These are phyloP conservation scores for Hypoxylon sp. DNA, from an alignment of 2,329 filamentous ascomycete species.

Conservation along the genomic window DNA sequence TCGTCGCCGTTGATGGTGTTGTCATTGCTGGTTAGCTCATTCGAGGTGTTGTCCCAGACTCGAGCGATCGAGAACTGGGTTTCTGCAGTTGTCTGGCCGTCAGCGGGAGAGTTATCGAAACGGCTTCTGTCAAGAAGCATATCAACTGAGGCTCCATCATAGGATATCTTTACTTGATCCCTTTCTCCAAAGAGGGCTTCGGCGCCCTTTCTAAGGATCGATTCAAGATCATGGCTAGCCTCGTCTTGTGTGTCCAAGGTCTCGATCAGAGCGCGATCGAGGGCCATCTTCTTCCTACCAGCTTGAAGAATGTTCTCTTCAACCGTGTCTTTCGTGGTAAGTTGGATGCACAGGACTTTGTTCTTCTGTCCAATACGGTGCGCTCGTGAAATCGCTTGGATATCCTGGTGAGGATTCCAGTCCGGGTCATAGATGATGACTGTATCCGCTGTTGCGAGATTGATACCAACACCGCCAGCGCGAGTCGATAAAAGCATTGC, in stretches of 20 bases:
- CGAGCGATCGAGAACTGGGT: conserved; percentile 90
- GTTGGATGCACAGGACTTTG: conserved; percentile 94
- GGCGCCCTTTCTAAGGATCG: conserved; percentile 89
- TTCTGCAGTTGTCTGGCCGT: conserved; percentile 75
- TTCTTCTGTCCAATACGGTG: conserved; percentile 97
- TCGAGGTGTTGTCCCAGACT: conserved; percentile 87
- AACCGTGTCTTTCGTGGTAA: conserved; percentile 89
- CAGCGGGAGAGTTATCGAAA: conserved; percentile 78
- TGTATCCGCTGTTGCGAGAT: conserved; percentile 95
- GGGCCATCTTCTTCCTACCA: conserved; percentile 93
- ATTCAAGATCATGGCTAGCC: conserved; percentile 83
- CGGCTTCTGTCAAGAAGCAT: conserved; percentile 90
- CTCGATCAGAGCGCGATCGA: conserved; percentile 96
- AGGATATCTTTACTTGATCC: conserved; percentile 80
- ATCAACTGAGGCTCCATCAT: conserved; percentile 87
- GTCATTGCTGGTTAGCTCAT: conserved; percentile 61
- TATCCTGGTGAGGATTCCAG: conserved; percentile 98
- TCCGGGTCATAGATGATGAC: conserved; percentile 98
- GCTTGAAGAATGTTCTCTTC: conserved; percentile 98
- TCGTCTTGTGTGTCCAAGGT: conserved; percentile 89
- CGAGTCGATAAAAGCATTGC: conserved; percentile 94
- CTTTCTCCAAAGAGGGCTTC: conserved; percentile 87
- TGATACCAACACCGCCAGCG: conserved; percentile 97
- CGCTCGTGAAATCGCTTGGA: conserved; percentile 93
- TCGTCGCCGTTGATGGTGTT: conserved; percentile 66